Conservation (phyloP, 164 flowering plant species). For the Tinospora cordifolia region DNA sequence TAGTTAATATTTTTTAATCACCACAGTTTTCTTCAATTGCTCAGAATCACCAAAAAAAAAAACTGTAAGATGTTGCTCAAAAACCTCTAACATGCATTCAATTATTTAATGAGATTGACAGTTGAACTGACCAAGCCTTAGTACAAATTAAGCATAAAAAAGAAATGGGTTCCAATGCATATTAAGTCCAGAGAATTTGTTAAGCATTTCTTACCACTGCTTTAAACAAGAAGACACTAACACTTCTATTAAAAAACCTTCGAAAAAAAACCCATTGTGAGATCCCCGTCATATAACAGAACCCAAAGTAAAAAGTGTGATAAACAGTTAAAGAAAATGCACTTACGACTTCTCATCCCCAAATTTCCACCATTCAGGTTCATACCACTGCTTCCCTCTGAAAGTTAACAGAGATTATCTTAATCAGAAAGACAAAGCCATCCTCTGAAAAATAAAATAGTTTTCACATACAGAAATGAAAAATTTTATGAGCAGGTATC, state of each 20-base stretch:
- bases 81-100: not conserved
- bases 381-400: conserved; percentile 96
- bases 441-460: not conserved
- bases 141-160: not conserved
- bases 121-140: too few relatives aligned
- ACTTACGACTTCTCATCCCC: conserved; percentile 94
- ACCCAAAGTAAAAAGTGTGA: not conserved
- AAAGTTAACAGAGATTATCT: conserved; percentile 12
- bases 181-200: too few relatives aligned
- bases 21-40: not conserved
- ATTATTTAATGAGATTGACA: too few relatives aligned
- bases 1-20: too few relatives aligned
- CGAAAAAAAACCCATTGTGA: not conserved
- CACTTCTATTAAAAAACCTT: not conserved
- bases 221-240: not conserved
- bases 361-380: conserved; percentile 99
- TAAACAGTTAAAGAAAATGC: not conserved
- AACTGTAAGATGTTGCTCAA: not conserved
- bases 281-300: not conserved
- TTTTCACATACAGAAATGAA: not conserved
- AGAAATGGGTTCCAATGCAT: not conserved
- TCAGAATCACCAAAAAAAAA: not conserved
- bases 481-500: not conserved
- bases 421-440: not conserved
- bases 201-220: not conserved